phyloP scores from a whole-genome alignment of 1,284 basidiomycete species.

The Rhodotorula glutinis region DNA sequence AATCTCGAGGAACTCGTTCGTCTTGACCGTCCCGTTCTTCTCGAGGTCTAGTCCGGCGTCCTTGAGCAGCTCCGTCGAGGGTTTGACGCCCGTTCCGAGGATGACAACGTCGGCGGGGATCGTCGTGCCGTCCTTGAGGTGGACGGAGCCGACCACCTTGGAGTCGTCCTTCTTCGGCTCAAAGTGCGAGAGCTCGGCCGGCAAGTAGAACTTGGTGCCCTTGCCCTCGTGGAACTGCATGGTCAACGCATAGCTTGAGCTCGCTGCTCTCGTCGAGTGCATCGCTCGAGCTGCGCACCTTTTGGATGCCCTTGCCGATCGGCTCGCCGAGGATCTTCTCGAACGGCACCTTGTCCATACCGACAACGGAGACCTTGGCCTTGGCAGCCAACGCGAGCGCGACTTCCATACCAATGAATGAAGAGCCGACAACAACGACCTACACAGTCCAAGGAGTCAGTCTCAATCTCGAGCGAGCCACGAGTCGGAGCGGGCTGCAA shows the following conservation, averaged over 20 bases:
- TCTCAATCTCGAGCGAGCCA: no score
- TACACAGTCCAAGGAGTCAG: slow-evolving; percentile 9
- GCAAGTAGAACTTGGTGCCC: slow-evolving; percentile 53
- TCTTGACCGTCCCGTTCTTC: slow-evolving; percentile 73
- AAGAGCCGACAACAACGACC: slow-evolving; percentile 79
- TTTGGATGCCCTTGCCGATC: slow-evolving; percentile 73
- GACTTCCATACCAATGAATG: slow-evolving; percentile 92
- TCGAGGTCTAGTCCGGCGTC: slow-evolving; percentile 54
- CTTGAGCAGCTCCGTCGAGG: slow-evolving; percentile 78
- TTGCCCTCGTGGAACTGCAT: slow-evolving; percentile 72
- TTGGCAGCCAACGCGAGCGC: slow-evolving; percentile 71
- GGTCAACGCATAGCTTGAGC: background rate
- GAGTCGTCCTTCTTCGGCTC: slow-evolving; percentile 44
- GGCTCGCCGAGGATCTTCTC: slow-evolving; percentile 74
- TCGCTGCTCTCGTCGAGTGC: no score
- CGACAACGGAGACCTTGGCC: slow-evolving; percentile 62
- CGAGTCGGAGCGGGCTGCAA: background rate
- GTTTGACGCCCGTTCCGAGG: slow-evolving; percentile 77
- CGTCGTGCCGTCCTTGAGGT: slow-evolving; percentile 64
- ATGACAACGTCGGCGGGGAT: slow-evolving; percentile 76
- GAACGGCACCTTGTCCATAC: slow-evolving; percentile 80
- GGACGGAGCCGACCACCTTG: slow-evolving; percentile 55
- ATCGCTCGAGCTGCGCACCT: slow-evolving; percentile 53
- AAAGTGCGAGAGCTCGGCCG: slow-evolving; percentile 34
- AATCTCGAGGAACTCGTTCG: slow-evolving; percentile 75